A percentile compares a stretch with the other conserved stretches of the same genome.
These are phyloP conservation scores for Fusarium tupiense DNA, from an alignment of 2,329 filamentous ascomycete genomes.

Conservation along the genomic window DNA sequence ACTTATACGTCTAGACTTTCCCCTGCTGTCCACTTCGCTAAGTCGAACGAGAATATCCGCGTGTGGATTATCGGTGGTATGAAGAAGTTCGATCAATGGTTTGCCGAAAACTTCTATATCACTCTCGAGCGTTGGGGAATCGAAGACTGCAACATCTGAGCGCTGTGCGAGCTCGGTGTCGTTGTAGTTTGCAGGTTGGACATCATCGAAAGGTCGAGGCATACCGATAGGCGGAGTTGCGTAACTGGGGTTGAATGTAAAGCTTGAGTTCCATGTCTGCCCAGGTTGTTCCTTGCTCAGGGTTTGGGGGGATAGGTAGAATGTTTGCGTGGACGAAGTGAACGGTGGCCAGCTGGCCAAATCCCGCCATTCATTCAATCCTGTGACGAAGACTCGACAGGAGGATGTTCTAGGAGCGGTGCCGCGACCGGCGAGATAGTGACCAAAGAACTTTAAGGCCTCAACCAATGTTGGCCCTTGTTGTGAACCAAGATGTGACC, in stretches of 20 bases:
- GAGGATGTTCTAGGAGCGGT: fast-evolving
- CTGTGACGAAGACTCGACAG: not conserved
- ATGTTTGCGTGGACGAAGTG: fast-evolving
- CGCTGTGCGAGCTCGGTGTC: not conserved
- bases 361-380: not conserved
- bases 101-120: not conserved
- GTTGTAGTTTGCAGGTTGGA: not conserved
- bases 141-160: fast-evolving
- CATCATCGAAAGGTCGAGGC: not conserved
- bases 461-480: not conserved
- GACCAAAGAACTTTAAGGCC: not conserved
- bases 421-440: fast-evolving
- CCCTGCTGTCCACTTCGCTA: not conserved
- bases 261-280: not conserved
- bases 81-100: not conserved
- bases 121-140: fast-evolving
- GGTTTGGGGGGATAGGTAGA: not conserved
- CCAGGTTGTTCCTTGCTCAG: fast-evolving
- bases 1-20: not conserved
- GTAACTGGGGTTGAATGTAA: not conserved
- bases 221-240: not conserved
- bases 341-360: not conserved
- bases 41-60: not conserved
- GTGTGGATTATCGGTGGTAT: not conserved
- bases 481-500: not conserved